Percentiles rank a stretch among this genome's conserved stretches.
Conservation (phyloP, 495 filamentous ascomycete genomes). For the Talaromyces proteolyticus region DNA sequence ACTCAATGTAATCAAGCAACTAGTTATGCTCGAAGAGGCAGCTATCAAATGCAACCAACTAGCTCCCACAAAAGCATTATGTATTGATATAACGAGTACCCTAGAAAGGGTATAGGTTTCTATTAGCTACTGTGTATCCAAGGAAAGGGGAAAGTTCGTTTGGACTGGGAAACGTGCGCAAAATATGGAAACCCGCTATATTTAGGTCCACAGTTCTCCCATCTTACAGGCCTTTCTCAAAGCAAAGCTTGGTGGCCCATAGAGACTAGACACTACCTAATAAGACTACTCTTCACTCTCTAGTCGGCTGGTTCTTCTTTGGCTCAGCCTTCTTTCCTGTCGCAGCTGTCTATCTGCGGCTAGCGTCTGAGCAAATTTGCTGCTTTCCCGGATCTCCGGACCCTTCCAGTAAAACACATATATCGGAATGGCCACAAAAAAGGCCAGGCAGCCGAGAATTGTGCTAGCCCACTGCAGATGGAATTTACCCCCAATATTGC, state of each 20-base stretch:
- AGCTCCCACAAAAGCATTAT: neutral
- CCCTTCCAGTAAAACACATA: constrained; percentile 39
- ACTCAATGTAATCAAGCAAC: neutral
- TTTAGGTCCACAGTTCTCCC: too few relatives aligned
- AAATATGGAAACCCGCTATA: neutral
- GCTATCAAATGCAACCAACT: neutral
- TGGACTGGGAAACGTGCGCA: neutral
- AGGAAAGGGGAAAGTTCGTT: neutral
- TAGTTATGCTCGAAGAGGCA: neutral
- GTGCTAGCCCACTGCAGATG: constrained; percentile 26
- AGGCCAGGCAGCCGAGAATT: constrained; percentile 25
- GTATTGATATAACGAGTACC: neutral
- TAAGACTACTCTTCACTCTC: neutral
- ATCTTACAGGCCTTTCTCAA: too few relatives aligned
- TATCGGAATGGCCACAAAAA: constrained; percentile 30
- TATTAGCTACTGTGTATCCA: neutral
- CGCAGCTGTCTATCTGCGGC: constrained; percentile 8
- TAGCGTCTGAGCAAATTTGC: constrained; percentile 31
- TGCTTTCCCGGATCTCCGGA: constrained; percentile 24
- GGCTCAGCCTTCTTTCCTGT: constrained; percentile 4
- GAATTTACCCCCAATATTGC: constrained; percentile 9
- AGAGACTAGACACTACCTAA: too few relatives aligned
- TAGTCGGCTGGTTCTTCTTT: neutral
- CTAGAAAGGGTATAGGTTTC: neutral
- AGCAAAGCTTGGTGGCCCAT: too few relatives aligned